A percentile compares a stretch with the other conserved stretches of the same genome.
Conservation (phyloP, 805 yeast species). For the Kregervanrija delftensis region DNA sequence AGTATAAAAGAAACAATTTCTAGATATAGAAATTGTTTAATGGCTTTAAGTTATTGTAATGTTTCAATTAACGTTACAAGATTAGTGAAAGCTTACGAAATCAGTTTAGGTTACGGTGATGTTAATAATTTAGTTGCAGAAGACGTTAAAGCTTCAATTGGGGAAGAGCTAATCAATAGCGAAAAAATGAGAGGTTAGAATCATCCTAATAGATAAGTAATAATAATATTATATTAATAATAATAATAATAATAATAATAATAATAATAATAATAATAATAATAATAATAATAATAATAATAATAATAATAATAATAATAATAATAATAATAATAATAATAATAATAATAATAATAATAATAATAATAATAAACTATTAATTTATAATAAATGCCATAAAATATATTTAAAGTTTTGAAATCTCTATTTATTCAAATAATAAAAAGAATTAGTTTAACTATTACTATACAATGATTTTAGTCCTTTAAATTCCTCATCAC, state of each 20-base stretch:
- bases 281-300: no score
- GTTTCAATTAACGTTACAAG: constrained; percentile 82
- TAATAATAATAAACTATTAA: background rate
- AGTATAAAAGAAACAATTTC: constrained; percentile 67
- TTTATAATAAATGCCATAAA: no score
- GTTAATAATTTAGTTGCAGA: constrained; percentile 68
- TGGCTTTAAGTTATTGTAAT: constrained; percentile 76
- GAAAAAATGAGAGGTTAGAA: constrained; percentile 67
- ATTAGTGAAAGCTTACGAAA: constrained; percentile 77
- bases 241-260: no score
- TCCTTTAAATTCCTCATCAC: constrained; percentile 34
- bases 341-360: no score
- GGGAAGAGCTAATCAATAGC: constrained; percentile 60
- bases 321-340: no score
- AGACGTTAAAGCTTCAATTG: constrained; percentile 66
- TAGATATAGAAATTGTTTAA: constrained; percentile 77
- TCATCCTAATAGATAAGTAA: background rate
- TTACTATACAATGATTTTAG: constrained; percentile 30
- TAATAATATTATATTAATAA: background rate
- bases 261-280: no score
- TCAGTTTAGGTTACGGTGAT: constrained; percentile 69
- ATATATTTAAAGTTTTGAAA: no score
- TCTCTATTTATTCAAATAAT: background rate
- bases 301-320: no score
- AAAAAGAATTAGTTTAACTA: background rate